A percentile compares a stretch with the other conserved stretches of the same genome.
Conservation (phyloP, 2,329 filamentous ascomycete species). For the Aciculosporium take region DNA sequence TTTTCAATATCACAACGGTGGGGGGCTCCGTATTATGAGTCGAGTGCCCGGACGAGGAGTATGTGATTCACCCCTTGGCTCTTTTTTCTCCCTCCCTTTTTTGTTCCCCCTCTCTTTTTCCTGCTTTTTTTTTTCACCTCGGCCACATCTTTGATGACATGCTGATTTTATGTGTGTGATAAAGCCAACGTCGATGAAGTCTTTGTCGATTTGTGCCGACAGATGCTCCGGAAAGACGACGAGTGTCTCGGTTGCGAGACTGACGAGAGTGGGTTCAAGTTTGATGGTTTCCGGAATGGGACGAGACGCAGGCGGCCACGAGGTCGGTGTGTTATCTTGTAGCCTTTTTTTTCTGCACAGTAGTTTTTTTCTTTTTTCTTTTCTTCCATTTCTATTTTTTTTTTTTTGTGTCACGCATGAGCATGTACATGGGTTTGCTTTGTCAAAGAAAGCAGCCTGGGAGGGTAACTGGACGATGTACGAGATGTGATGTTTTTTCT, state of each 20-base stretch:
- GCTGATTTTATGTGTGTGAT: background rate
- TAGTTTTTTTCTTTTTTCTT: too few relatives aligned
- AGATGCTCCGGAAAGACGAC: constrained; percentile 66
- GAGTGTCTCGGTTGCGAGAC: constrained; percentile 21
- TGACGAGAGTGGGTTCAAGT: constrained; percentile 26
- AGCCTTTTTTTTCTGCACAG: background rate
- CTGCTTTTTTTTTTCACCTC: background rate
- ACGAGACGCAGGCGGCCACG: constrained; percentile 18
- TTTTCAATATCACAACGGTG: constrained; percentile 78
- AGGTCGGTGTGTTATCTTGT: constrained; percentile 29
- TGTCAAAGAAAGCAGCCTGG: too few relatives aligned
- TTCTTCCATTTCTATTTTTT: too few relatives aligned
- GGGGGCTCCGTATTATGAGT: constrained; percentile 85
- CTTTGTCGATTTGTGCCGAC: constrained; percentile 70
- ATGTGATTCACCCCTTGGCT: constrained; percentile 3
- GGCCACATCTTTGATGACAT: background rate
- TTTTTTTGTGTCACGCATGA: too few relatives aligned
- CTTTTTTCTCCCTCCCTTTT: background rate
- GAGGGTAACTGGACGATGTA: too few relatives aligned
- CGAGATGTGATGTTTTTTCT: too few relatives aligned
- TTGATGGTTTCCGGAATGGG: constrained; percentile 19
- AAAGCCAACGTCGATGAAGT: constrained; percentile 77
- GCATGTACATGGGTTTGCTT: too few relatives aligned
- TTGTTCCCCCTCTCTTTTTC: background rate
- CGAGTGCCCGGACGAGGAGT: constrained; percentile 65